Base-by-base conservation (phyloP, 495 filamentous ascomycete genomes). In the Daldinia bambusicola region DNA sequence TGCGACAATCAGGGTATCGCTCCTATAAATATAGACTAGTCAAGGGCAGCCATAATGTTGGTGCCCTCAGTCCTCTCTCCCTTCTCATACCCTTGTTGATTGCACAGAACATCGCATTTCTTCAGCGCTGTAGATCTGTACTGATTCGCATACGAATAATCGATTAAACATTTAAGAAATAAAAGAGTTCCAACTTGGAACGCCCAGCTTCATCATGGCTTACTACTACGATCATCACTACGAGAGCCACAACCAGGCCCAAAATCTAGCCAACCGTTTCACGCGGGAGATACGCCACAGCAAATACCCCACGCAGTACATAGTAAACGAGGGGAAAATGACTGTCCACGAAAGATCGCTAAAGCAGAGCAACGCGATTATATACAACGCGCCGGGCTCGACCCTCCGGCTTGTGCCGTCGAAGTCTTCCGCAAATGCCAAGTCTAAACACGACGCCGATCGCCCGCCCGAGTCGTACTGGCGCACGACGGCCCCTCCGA, bases 381-480 rank as follows among this genome's bases (percentile, higher is more conserved):
- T 79, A 66, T 78, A 78, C 71, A 78, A 79, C 53, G 60, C 74
- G 0, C 73, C 76, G 0, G 69, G 65, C 0, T 71, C 70, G 6
- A 66, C 66, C 6, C 59, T 79, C 48, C 61, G 59, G 4, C 43
- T 77, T n/a, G 31, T 43, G 1, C 55, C 64, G 31, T 56, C 70
- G 1, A 48, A 10, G 12, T 12, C 37, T 0, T 37, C 37, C 13
- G 6, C 58, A 10, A 2, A 12, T 18, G 14, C 61, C 6, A 57
- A 43, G 18, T 9, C 48, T 36, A 61, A 80, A 63, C 70, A 81
- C 57, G 37, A 20, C 31, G 85, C 40, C 76, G 89, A 6, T 75
- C 38, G 57, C 32, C 14, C 55, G 22, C 52, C 56, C 0, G 50
- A 55, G 7, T 30, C 58, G 3, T 10, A 38, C 6, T n/a, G 16